Evolutionary conservation across 768 basidiomycete species (phyloP), one percentile per base, ranked within the genome.

Genomic region (Boletus vermiculosoides): DNA sequence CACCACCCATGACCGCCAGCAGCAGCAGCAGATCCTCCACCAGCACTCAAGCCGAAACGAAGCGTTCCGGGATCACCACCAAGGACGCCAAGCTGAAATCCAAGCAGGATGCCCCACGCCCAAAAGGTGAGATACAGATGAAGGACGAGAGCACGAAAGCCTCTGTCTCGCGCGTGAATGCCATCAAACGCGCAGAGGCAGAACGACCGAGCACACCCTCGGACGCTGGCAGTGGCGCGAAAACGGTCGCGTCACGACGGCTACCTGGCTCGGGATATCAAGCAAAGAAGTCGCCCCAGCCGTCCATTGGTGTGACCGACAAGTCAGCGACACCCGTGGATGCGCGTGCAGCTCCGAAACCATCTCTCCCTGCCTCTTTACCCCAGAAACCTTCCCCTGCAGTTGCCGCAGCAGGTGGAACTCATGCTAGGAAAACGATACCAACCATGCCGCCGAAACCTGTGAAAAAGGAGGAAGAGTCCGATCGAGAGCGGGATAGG

Each of bases 181-280:
- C 69, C n/a, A 55, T 71, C 45, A 72, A 71, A 62, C 68, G 63
- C 1, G 62, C 57, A 52, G 70, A 66, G 42, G 44, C 40, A 45
- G 70, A 67, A 41, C 67, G 56, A 45, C 54, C 50, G 18, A 40
- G 66, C 3, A 68, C 62, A 20, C 52, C 68, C 36, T 65, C 61
- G 7, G 63, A 63, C 20, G 18, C 45, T 20, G 18, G 44, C n/a
- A 54, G 46, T 34, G 23, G 47, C 8, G 31, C 59, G n/a, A 64
- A 76, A 42, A 52, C 62, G 10, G 47, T 64, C 7, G 55, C 63
- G 2, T 56, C 65, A 10, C 71, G 76, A 47, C 75, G 78, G 34
- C 54, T 72, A 13, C 82, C 82, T 30, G 82, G 82, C 0, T 83
- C 82, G 5, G 81, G 81, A 4, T 81, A 74, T 61, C 75, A 73